A percentile compares a stretch with the other conserved stretches of the same genome.
Evolutionary conservation across 1,284 basidiomycete genomes (phyloP).

Genomic region (Microbotryum lychnidis-dioicae): DNA sequence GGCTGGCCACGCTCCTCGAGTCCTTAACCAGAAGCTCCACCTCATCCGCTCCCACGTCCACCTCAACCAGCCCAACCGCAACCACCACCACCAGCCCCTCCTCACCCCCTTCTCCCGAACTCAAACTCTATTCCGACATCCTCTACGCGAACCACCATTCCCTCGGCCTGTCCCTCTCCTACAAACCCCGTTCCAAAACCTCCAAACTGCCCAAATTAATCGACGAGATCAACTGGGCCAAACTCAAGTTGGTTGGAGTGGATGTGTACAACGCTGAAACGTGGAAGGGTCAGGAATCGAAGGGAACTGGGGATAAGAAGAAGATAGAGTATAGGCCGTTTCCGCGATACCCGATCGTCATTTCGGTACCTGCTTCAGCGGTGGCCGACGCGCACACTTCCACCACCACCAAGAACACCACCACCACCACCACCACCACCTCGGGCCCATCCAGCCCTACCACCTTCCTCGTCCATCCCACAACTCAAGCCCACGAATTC

Average conservation of each 20-base stretch:
- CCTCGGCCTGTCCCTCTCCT: conserved; percentile 69
- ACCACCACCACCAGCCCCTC: too few species aligned
- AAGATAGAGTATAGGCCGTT: conserved; percentile 3
- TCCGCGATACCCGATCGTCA: conserved; percentile 50
- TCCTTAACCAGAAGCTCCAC: too few species aligned
- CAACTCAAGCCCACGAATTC: conserved; percentile 65
- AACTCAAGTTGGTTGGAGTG: conserved; percentile 57
- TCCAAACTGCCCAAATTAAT: conserved; percentile 50
- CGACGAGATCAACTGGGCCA: conserved; percentile 48
- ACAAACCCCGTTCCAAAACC: conserved; percentile 49
- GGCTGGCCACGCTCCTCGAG: too few species aligned
- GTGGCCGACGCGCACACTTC: conserved; percentile 30
- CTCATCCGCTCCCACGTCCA: too few species aligned
- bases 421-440: conserved; percentile 40
- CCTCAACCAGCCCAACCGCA: too few species aligned
- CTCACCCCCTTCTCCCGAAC: conserved; percentile 44
- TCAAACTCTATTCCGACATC: conserved; percentile 69
- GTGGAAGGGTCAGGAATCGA: not conserved
- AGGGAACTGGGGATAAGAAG: conserved; percentile 11
- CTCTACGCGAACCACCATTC: conserved; percentile 74
- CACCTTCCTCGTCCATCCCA: conserved; percentile 46
- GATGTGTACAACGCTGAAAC: conserved; percentile 63
- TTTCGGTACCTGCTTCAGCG: conserved; percentile 45
- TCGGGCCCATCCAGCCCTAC: conserved; percentile 39
- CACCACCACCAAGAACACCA: conserved; percentile 35